Evolutionary conservation across 2,329 filamentous ascomycete species (phyloP).

Genomic region (Colletotrichum sp.): DNA sequence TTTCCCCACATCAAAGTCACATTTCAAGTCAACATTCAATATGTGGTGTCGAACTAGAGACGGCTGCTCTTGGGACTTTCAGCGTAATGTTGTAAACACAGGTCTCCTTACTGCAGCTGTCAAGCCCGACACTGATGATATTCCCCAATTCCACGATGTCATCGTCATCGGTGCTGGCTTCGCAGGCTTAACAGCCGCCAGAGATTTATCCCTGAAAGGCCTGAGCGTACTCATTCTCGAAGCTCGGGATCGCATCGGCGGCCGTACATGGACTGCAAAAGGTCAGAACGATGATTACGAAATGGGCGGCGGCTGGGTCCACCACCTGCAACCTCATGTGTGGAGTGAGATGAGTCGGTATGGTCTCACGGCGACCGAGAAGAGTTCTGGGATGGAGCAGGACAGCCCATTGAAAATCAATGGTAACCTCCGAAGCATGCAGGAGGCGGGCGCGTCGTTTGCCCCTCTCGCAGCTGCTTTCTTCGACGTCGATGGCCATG

Average conservation of each 20-base stretch:
- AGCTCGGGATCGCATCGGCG: neutral
- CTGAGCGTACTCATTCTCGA: neutral
- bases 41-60: neutral
- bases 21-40: neutral
- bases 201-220: neutral
- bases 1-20: neutral
- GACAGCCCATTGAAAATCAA: neutral
- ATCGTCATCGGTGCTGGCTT: neutral
- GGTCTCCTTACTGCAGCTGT: neutral
- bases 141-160: neutral
- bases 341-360: neutral
- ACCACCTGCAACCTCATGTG: neutral
- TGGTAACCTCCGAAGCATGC: neutral
- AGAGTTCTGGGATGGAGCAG: neutral
- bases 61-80: neutral
- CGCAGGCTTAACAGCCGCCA: neutral
- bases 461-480: neutral
- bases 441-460: neutral
- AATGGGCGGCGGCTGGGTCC: neutral
- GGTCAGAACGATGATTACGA: neutral
- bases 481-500: neutral
- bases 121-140: neutral
- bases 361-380: neutral
- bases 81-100: neutral
- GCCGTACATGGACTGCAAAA: neutral